Evolutionary conservation across 2,329 filamentous ascomycete genomes (phyloP), one percentile per base, ranked within the genome.

Genomic region (Talaromyces atroroseus): DNA sequence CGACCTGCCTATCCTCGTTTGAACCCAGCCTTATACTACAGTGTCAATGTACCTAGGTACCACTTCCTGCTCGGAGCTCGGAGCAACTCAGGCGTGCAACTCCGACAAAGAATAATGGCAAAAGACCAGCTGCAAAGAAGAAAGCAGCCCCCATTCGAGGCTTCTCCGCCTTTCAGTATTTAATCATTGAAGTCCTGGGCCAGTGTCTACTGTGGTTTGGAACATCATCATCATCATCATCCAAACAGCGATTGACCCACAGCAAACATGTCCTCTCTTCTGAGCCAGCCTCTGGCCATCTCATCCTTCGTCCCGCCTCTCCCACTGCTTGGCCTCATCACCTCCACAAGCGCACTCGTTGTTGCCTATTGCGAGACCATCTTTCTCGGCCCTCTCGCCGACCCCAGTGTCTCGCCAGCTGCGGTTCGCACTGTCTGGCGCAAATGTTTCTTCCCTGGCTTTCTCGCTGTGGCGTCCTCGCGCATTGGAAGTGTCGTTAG

Each of bases 331-430:
- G 42, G 42, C 29, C 44, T 54, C 44, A 47, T 54, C 52, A 54
- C 52, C 52, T 54, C 52, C 16, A 54, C 52, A 18, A 48, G 26
- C 16, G 34, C 52, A 20, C 52, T 54, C 44, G 21, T 42, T n/a
- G 29, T 34, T 21, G 42, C 52, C 52, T 54, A 54, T 29, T 36
- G 42, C 44, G 52, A 54, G 36, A 29, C 44, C 26, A 46, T 48
- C 14, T 54, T 54, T 11, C 52, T 54, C 29, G 32, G 24, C 29
- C 52, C 52, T 20, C 44, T 54, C 1, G 36, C 52, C 21, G 44
- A 48, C 16, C 52, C 16, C 21, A 38, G 26, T 20, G 26, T 48
- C 23, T 32, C 52, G 1, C 20, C 42, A 10, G 21, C 44, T 10
- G 45, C 34, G 12, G 32, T 44, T 5, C 52, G 52, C 16, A 44